Percentiles rank a stretch among this genome's conserved stretches.
Evolutionary conservation across 768 basidiomycete genomes (phyloP).

Genomic region (Hebeloma cylindrosporum): DNA sequence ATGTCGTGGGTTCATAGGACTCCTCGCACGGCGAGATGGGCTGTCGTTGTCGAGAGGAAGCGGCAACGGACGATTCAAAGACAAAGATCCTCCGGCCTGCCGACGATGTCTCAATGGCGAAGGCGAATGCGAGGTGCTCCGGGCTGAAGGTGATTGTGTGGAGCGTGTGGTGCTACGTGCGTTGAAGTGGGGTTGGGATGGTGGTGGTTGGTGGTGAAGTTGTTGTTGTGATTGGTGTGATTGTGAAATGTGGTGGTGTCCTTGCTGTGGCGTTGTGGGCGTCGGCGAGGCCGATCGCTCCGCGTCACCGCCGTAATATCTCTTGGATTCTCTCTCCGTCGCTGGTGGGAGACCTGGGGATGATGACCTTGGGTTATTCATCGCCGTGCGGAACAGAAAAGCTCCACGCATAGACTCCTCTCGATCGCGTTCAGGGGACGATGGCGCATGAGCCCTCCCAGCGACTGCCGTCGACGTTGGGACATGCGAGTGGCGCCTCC

Average conservation of each 20-base stretch:
- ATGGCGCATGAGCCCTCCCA: background rate
- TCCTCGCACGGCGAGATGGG: background rate
- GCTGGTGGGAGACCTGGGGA: conserved; percentile 5
- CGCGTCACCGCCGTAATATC: conserved; percentile 10
- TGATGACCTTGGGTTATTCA: conserved; percentile 22
- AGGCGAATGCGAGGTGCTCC: conserved; percentile 16
- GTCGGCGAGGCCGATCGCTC: conserved; percentile 1
- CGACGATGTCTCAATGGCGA: conserved; percentile 10
- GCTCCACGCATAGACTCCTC: conserved; percentile 23
- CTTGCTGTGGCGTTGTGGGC: background rate
- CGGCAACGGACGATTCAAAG: no score
- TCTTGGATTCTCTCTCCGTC: background rate
- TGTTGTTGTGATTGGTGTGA: background rate
- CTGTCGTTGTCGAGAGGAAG: conserved; percentile 1
- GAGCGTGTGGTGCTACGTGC: background rate
- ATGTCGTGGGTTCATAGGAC: background rate
- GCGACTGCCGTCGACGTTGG: conserved; percentile 18
- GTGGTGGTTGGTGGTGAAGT: background rate
- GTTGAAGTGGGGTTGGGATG: background rate
- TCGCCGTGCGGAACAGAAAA: conserved; percentile 35
- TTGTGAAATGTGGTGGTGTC: background rate
- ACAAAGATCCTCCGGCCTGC: no score
- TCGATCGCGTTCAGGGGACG: background rate
- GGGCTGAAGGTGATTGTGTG: background rate
- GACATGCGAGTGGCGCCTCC: conserved; percentile 32